Conservation (phyloP, 768 basidiomycete genomes). For the Pleurotus salmoneostramineus region DNA sequence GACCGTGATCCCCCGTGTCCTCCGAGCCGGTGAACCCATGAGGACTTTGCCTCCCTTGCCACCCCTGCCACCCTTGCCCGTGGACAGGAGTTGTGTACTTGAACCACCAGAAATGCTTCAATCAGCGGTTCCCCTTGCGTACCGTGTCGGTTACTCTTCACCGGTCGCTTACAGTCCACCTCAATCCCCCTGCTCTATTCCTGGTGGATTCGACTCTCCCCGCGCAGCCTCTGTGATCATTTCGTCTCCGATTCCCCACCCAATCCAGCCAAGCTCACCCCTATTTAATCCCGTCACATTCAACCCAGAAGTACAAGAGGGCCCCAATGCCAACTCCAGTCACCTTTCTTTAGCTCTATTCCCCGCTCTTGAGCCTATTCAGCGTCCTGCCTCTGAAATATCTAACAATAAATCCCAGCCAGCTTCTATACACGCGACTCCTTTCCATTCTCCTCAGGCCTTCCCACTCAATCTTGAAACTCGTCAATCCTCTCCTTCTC, state of each 20-base stretch:
- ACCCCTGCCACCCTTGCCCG: neutral
- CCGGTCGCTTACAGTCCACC: neutral
- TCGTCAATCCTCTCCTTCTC: neutral
- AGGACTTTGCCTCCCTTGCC: conserved; percentile 11
- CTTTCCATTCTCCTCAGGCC: neutral
- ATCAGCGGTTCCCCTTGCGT: neutral
- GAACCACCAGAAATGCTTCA: conserved; percentile 5
- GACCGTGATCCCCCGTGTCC: conserved; percentile 42
- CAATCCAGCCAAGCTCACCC: neutral
- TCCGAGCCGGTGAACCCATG: conserved; percentile 22
- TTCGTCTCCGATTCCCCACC: neutral
- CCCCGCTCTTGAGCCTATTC: neutral
- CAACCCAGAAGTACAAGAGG: neutral
- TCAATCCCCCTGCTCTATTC: conserved; percentile 4
- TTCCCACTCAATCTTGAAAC: neutral
- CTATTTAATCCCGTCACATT: neutral
- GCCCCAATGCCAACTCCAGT: neutral
- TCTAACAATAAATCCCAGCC: neutral
- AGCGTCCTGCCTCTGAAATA: neutral
- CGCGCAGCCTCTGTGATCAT: neutral
- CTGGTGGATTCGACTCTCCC: conserved; percentile 7
- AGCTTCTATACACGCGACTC: neutral
- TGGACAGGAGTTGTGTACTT: neutral
- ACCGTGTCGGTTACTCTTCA: neutral
- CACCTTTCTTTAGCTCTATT: neutral